Evolutionary conservation across 192 early-diverging fungal genomes (phyloP).

Genomic region (Coemansia sp.): DNA sequence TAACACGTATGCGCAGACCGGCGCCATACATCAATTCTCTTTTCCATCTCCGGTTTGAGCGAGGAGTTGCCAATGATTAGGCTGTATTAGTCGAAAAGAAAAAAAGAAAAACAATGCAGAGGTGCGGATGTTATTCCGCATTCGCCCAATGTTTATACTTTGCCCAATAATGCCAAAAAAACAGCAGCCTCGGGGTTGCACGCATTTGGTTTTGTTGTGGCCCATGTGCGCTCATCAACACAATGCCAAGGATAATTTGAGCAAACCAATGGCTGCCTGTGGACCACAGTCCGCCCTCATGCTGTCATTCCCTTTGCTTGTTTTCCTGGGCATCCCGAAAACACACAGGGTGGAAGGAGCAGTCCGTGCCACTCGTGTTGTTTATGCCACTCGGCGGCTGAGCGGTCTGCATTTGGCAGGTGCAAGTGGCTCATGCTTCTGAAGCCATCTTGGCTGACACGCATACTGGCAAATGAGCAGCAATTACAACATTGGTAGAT

Average conservation of each 20-base stretch:
- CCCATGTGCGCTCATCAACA: too few relatives aligned
- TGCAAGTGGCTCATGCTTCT: not conserved
- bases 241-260: constrained; percentile 1
- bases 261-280: not conserved
- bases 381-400: not conserved
- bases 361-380: not conserved
- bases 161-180: not conserved
- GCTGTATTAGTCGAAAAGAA: not conserved
- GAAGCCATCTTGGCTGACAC: not conserved
- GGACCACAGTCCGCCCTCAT: not conserved
- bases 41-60: too few relatives aligned
- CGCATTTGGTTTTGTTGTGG: not conserved
- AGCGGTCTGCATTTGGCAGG: not conserved
- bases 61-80: not conserved
- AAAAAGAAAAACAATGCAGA: not conserved
- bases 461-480: too few relatives aligned
- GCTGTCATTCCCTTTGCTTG: not conserved
- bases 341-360: not conserved
- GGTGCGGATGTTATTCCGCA: not conserved
- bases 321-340: not conserved
- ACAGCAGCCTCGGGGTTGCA: not conserved
- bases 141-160: constrained; percentile 1
- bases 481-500: too few relatives aligned
- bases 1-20: not conserved
- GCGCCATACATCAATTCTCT: not conserved